These are phyloP conservation scores for Skeletonema tropicum DNA, from an alignment of 108 stramenopile species.

Conservation along the genomic window DNA sequence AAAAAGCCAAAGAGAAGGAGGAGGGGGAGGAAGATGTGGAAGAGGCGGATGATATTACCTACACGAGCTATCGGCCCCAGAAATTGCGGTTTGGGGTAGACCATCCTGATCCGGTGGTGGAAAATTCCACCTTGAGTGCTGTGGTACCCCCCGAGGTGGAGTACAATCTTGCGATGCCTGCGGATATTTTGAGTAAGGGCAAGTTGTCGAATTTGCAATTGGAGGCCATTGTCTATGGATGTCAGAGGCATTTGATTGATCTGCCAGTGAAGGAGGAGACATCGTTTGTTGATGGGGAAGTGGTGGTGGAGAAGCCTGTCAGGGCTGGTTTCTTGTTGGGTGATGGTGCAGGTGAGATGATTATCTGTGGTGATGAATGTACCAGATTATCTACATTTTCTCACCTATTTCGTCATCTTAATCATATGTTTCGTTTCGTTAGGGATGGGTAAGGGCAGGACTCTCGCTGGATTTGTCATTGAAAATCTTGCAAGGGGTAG, in stretches of 20 bases:
- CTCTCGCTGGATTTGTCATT: slow-evolving; percentile 44
- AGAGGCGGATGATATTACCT: slow-evolving; percentile 38
- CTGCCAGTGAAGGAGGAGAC: slow-evolving; percentile 1
- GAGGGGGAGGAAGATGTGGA: slow-evolving; percentile 23
- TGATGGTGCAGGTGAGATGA: slow-evolving; percentile 49
- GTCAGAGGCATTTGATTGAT: slow-evolving; percentile 33
- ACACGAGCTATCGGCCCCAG: slow-evolving; percentile 25
- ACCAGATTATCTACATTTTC: neutral
- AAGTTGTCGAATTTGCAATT: slow-evolving; percentile 41
- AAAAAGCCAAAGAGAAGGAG: slow-evolving; percentile 8
- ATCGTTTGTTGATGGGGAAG: neutral
- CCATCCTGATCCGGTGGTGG: slow-evolving; percentile 42
- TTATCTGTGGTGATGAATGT: neutral
- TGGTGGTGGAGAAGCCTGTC: slow-evolving; percentile 9
- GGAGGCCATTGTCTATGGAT: slow-evolving; percentile 47
- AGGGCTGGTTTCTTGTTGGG: slow-evolving; percentile 61
- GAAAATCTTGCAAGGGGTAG: slow-evolving; percentile 36
- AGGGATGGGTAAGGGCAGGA: slow-evolving; percentile 63
- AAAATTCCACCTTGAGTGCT: slow-evolving; percentile 35
- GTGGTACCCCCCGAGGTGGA: slow-evolving; percentile 41
- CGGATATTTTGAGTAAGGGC: slow-evolving; percentile 22
- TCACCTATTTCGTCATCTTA: neutral
- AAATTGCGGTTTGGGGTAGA: slow-evolving; percentile 25
- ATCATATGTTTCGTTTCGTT: neutral
- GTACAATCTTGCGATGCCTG: slow-evolving; percentile 42